Conservation (phyloP, 495 filamentous ascomycete species). For the Penicillium cosmopolitanum region DNA sequence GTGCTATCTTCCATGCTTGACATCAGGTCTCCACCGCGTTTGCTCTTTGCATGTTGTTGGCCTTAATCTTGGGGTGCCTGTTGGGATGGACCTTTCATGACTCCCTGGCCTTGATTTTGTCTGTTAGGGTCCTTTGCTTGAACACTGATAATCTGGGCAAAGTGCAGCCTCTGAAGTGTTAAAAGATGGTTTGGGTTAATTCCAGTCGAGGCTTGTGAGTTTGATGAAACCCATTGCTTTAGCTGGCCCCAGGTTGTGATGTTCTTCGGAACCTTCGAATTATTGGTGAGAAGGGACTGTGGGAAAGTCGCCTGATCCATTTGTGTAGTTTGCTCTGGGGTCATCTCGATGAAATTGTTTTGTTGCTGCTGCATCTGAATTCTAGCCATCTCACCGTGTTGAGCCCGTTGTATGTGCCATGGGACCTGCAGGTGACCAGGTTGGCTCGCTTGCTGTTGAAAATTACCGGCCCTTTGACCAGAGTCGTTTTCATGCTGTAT, state of each 20-base stretch:
- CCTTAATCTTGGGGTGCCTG: conserved; percentile 29
- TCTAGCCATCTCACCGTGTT: conserved; percentile 39
- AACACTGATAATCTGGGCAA: conserved; percentile 43
- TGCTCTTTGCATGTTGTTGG: too few species aligned
- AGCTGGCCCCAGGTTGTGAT: conserved; percentile 75
- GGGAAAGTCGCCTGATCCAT: conserved; percentile 54
- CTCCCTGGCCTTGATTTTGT: conserved; percentile 33
- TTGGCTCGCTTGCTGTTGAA: too few species aligned
- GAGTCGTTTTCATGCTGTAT: too few species aligned
- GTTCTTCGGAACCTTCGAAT: conserved; percentile 55
- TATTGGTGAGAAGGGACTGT: conserved; percentile 38
- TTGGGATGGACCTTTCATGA: conserved; percentile 26
- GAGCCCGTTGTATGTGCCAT: conserved; percentile 14
- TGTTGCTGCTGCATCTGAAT: conserved; percentile 45
- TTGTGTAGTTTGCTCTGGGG: conserved; percentile 44
- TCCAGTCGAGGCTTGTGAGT: conserved; percentile 46
- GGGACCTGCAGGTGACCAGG: too few species aligned
- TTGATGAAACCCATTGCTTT: conserved; percentile 61
- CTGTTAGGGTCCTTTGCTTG: conserved; percentile 32
- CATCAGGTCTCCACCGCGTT: too few species aligned
- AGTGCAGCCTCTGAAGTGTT: conserved; percentile 57
- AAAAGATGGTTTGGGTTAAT: conserved; percentile 51
- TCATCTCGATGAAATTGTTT: conserved; percentile 48
- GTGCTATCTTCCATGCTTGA: too few species aligned
- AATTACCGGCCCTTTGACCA: too few species aligned